Evolutionary conservation across 2,329 filamentous ascomycete species (phyloP).

Genomic region (Botrytis squamosa): DNA sequence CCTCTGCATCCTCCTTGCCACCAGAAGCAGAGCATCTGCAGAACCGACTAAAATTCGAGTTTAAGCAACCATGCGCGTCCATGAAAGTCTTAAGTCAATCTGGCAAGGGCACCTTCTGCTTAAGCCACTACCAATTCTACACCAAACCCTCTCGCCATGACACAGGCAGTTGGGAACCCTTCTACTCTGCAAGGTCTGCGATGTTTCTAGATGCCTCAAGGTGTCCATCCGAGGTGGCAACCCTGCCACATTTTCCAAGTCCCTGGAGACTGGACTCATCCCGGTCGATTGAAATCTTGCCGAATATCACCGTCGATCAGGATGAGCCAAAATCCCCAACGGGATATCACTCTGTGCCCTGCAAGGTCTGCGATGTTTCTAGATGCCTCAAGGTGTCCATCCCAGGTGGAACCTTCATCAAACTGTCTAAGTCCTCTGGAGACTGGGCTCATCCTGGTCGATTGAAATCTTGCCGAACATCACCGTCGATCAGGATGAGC

Average conservation of each 20-base stretch:
- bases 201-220: too few species aligned
- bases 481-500: too few species aligned
- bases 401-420: too few species aligned
- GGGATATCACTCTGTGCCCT: slow-evolving; percentile 21
- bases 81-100: neutral
- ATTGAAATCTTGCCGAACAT: too few species aligned
- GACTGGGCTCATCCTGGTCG: too few species aligned
- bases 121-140: neutral
- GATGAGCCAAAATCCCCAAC: slow-evolving; percentile 36
- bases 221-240: neutral
- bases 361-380: too few species aligned
- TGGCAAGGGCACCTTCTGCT: fast-evolving
- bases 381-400: too few species aligned
- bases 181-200: too few species aligned
- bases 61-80: neutral
- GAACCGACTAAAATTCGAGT: too few species aligned
- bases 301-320: slow-evolving; percentile 38
- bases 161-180: neutral
- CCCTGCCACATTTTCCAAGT: slow-evolving; percentile 37
- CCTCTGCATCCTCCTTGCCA: neutral
- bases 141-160: neutral
- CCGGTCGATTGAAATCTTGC: slow-evolving; percentile 40
- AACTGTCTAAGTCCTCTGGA: too few species aligned
- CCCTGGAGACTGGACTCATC: neutral
- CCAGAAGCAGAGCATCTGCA: neutral